These are phyloP conservation scores for Candida ascalaphidarum DNA, from an alignment of 805 yeast species.

Conservation along the genomic window DNA sequence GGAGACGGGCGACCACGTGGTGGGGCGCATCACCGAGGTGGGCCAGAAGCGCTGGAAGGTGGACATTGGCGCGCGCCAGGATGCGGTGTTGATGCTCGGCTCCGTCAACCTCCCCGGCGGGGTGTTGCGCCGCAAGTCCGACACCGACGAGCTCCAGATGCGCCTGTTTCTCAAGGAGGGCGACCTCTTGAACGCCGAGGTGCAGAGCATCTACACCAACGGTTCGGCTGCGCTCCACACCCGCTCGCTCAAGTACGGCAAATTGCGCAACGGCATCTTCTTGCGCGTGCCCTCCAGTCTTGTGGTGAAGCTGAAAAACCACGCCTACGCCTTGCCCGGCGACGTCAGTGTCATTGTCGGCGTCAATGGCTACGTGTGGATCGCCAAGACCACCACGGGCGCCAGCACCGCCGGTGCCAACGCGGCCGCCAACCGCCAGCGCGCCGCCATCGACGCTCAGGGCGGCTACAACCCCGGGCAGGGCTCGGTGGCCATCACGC, in stretches of 20 bases:
- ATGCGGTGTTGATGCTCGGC: constrained; percentile 87
- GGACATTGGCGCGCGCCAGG: constrained; percentile 91
- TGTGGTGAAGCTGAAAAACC: constrained; percentile 78
- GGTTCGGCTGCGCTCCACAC: constrained; percentile 94
- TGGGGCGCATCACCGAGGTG: constrained; percentile 91
- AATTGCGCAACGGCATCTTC: constrained; percentile 84
- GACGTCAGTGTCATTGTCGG: constrained; percentile 86
- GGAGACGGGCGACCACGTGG: constrained; percentile 92
- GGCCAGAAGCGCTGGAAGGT: constrained; percentile 95
- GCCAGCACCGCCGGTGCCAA: constrained; percentile 26
- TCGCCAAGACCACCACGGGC: constrained; percentile 51
- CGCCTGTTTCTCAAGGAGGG: constrained; percentile 91
- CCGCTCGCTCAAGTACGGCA: constrained; percentile 91
- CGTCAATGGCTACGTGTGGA: constrained; percentile 92
- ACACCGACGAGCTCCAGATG: constrained; percentile 95
- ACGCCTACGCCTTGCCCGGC: constrained; percentile 88
- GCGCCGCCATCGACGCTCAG: constrained; percentile 28
- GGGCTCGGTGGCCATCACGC: constrained; percentile 64
- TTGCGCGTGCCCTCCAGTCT: constrained; percentile 75
- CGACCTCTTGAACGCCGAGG: constrained; percentile 91
- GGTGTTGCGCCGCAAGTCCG: constrained; percentile 84
- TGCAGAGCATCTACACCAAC: constrained; percentile 79
- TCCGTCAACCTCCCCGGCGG: constrained; percentile 98
- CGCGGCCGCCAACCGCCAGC: constrained; percentile 21
- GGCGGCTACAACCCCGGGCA: constrained; percentile 45